Base-by-base conservation (phyloP, 768 basidiomycete genomes). In the Galerina marginata region DNA sequence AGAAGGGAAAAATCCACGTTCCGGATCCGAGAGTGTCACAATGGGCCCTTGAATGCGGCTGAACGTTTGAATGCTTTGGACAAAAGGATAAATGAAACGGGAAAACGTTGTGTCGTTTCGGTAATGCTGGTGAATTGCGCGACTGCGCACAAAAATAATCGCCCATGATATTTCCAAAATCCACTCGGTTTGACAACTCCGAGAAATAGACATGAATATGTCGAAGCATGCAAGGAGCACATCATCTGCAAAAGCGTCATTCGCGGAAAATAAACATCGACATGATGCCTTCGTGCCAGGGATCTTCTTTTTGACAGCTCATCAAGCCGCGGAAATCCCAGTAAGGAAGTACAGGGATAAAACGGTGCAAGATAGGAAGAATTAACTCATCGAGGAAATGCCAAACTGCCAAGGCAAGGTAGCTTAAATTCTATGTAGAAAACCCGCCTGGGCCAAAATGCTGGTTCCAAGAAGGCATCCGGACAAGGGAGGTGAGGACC, bases 161-260 rank as follows among this genome's bases (percentile, higher is more conserved):
- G 44, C 43, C 37, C 48, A 42, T 36, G 33, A 26, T 33, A 43
- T 52, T 39, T 50, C 60, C 42, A 25, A 15, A 44, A 25, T 42
- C 43, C 51, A 26, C 46, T 56, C 25, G 49, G 54, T 43, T 56
- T 56, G 49, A 56, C 49, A 56, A 47, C 55, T 61, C 60, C 60
- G 60, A 61, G 55, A 61, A 57, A 61, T 61, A 61, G 55, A 61
- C 60, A 54, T 56, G 45, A 33, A 52, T 45, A 37, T 52, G 47
- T 56, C 20, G 49, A 48, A 36, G 26, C 25, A 16, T 20, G 40
- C 47, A 47, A 36, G 16, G 25, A 56, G 33, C 56, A 48, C 16
- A 37, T 16, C 16, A 26, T 33, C 51, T 43, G 42, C 42, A 39
- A 49, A 58, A 50, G 45, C 50, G 44, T 61, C 43, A 42, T 57